Evolutionary conservation across 2,329 filamentous ascomycete species (phyloP).

Genomic region (Colletotrichum sp.): DNA sequence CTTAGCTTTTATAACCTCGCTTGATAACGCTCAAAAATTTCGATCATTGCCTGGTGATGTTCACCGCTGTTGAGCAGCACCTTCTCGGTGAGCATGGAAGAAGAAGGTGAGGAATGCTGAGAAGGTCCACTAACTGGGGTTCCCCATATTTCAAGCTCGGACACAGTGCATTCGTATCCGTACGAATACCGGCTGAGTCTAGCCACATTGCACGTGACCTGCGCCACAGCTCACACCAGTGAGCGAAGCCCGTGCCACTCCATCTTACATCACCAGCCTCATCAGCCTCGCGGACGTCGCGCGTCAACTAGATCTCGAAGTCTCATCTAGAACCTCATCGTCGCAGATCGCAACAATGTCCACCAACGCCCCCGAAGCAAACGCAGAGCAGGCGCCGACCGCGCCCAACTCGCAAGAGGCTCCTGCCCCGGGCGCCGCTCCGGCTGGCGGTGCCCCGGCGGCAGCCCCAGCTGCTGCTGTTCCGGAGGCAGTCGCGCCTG

Average conservation of each 20-base stretch:
- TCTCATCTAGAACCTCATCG: not conserved
- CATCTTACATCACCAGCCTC: constrained; percentile 16
- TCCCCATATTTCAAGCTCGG: not conserved
- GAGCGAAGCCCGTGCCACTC: not conserved
- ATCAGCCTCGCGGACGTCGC: constrained; percentile 5
- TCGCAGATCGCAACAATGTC: constrained; percentile 32
- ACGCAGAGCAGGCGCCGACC: constrained; percentile 29
- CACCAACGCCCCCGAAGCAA: constrained; percentile 38
- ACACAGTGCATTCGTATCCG: no score
- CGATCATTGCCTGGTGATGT: not conserved
- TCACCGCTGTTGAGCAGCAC: not conserved
- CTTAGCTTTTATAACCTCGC: not conserved
- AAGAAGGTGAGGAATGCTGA: no score
- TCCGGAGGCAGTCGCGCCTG: constrained; percentile 49
- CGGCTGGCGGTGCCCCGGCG: constrained; percentile 22
- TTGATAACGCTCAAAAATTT: not conserved
- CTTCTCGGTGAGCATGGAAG: not conserved
- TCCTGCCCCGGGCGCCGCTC: not conserved
- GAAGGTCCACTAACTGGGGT: no score
- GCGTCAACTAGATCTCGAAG: not conserved
- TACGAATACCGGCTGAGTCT: no score
- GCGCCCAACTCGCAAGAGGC: constrained; percentile 11
- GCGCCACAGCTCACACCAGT: not conserved
- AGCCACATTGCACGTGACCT: not conserved
- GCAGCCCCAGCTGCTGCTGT: constrained; percentile 18